A percentile compares a stretch with the other conserved stretches of the same genome.
phyloP scores from a whole-genome alignment of 2,329 filamentous ascomycete species.

The Neonectria punicea region DNA sequence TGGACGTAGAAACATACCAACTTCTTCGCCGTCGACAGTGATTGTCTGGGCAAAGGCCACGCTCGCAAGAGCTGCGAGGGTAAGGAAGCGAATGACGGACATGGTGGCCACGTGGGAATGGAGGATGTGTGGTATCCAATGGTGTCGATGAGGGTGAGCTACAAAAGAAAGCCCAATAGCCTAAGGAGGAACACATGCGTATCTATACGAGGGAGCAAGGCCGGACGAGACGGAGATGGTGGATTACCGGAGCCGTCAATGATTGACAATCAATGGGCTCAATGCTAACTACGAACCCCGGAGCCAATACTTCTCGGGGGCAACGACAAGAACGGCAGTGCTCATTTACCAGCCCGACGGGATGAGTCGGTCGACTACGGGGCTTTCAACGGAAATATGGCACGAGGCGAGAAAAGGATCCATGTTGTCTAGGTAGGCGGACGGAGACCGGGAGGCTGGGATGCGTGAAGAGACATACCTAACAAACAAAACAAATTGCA shows the following conservation, averaged over 20 bases:
- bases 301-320: conserved; percentile 13
- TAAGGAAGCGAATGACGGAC: conserved; percentile 29
- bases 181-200: conserved; percentile 15
- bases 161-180: conserved; percentile 8
- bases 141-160: conserved; percentile 6
- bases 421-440: conserved; percentile 1
- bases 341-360: conserved; percentile 20
- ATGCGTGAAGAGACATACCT: not conserved
- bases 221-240: not conserved
- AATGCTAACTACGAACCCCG: conserved; percentile 11
- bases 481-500: not conserved
- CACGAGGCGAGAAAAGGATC: conserved; percentile 7
- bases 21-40: conserved; percentile 35
- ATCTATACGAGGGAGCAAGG: conserved; percentile 18
- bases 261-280: conserved; percentile 8
- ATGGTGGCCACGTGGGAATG: conserved; percentile 22
- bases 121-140: conserved; percentile 4
- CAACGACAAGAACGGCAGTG: conserved; percentile 18
- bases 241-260: conserved; percentile 11
- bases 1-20: conserved; percentile 31
- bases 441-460: not conserved
- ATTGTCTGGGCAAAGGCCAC: conserved; percentile 41
- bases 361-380: conserved; percentile 17
- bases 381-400: conserved; percentile 6
- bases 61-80: conserved; percentile 28